Evolutionary conservation across 495 filamentous ascomycete genomes (phyloP).

Genomic region (Lasiosphaeria ovina): DNA sequence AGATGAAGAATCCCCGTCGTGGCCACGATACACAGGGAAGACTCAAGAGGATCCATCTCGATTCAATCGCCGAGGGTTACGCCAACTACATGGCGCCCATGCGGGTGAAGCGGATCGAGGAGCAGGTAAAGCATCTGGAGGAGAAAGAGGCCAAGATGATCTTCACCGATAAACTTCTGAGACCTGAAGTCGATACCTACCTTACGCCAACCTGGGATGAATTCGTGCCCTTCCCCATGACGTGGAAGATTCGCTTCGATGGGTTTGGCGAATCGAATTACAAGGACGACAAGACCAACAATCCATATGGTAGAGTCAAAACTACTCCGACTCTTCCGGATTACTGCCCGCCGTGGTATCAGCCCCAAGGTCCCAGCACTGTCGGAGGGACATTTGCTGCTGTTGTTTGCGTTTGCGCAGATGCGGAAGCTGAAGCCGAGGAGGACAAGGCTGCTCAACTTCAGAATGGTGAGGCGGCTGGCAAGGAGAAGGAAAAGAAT

Average conservation of each 20-base stretch:
- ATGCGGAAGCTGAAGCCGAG: too few relatives aligned
- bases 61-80: conserved; percentile 4
- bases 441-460: too few relatives aligned
- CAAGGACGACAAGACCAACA: too few relatives aligned
- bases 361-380: too few relatives aligned
- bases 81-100: conserved; percentile 20
- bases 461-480: too few relatives aligned
- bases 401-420: too few relatives aligned
- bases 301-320: too few relatives aligned
- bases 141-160: conserved; percentile 1
- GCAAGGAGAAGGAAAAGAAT: too few relatives aligned
- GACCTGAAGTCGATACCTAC: conserved; percentile 15
- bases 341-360: too few relatives aligned
- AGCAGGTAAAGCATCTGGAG: background rate
- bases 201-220: conserved; percentile 22
- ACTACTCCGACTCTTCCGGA: too few relatives aligned
- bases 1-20: conserved; percentile 16
- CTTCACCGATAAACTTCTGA: conserved; percentile 5
- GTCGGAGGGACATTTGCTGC: too few relatives aligned
- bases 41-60: conserved; percentile 14
- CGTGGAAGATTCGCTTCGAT: conserved; percentile 21
- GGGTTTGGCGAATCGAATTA: conserved; percentile 20
- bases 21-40: conserved; percentile 18
- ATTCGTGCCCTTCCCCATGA: conserved; percentile 22
- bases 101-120: conserved; percentile 11